phyloP scores from a whole-genome alignment of 2,329 filamentous ascomycete species.

The Fusarium euwallaceae region DNA sequence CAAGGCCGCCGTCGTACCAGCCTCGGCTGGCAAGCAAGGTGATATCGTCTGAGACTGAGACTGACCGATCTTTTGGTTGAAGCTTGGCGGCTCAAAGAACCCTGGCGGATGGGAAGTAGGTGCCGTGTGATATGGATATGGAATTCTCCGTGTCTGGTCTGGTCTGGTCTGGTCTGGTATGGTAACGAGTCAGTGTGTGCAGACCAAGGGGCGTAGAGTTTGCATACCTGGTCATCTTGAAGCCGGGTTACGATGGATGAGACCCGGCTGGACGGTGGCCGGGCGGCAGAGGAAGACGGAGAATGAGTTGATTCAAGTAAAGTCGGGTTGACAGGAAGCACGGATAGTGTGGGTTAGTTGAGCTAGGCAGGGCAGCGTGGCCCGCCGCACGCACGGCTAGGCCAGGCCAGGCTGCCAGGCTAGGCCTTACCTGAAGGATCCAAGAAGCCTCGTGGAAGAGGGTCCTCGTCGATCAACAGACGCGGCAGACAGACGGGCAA shows the following conservation, averaged over 20 bases:
- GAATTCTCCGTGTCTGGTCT: slow-evolving; percentile 19
- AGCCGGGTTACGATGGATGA: slow-evolving; percentile 27
- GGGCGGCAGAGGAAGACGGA: slow-evolving; percentile 33
- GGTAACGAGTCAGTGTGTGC: slow-evolving; percentile 28
- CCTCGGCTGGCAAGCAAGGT: slow-evolving; percentile 27
- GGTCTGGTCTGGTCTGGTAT: too few species aligned
- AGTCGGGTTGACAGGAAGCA: slow-evolving; percentile 21
- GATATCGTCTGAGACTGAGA: slow-evolving; percentile 37
- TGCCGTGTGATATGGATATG: slow-evolving; percentile 22
- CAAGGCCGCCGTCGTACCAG: slow-evolving; percentile 7
- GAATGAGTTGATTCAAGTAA: slow-evolving; percentile 31
- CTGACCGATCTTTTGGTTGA: slow-evolving; percentile 8
- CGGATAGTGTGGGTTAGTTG: slow-evolving; percentile 22
- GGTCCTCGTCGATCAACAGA: slow-evolving; percentile 36
- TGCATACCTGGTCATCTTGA: slow-evolving; percentile 30
- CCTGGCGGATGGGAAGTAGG: slow-evolving; percentile 17
- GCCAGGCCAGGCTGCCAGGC: background rate
- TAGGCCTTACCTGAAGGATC: slow-evolving; percentile 9
- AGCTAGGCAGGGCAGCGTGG: slow-evolving; percentile 29
- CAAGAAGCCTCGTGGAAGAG: slow-evolving; percentile 37
- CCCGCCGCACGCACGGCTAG: background rate
- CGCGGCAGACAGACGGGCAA: slow-evolving; percentile 8
- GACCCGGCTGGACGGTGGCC: slow-evolving; percentile 22
- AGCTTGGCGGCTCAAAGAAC: slow-evolving; percentile 21
- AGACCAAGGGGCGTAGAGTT: slow-evolving; percentile 22